Evolutionary conservation across 768 basidiomycete species (phyloP).

Genomic region (Cantharellus anzutake): DNA sequence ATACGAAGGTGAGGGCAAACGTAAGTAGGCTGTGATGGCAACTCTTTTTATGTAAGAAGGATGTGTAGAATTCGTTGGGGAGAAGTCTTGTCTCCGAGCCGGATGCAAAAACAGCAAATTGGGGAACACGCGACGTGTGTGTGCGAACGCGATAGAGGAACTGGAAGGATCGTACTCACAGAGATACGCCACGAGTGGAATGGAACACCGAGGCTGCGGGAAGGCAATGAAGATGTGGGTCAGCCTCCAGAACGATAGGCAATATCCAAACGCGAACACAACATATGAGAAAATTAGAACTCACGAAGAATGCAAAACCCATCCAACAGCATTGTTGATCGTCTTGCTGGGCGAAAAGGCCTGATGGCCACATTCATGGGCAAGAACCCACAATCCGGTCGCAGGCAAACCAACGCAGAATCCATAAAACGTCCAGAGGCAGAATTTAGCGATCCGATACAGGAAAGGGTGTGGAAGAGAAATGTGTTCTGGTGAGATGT

Average conservation of each 20-base stretch:
- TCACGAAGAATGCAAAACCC: constrained; percentile 78
- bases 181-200: constrained; percentile 94
- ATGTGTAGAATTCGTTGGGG: background rate
- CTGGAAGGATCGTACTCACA: constrained; percentile 10
- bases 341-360: constrained; percentile 84
- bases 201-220: constrained; percentile 66
- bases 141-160: background rate
- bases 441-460: constrained; percentile 40
- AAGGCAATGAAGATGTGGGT: constrained; percentile 6
- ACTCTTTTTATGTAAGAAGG: too few species aligned
- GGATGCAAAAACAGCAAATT: too few species aligned
- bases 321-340: constrained; percentile 85
- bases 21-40: background rate
- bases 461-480: constrained; percentile 20
- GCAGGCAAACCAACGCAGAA: constrained; percentile 70
- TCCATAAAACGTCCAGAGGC: constrained; percentile 63
- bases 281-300: constrained; percentile 14
- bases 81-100: background rate
- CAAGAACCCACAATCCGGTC: constrained; percentile 89
- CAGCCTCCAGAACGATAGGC: too few species aligned
- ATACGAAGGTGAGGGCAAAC: background rate
- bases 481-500: constrained; percentile 14
- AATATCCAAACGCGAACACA: background rate
- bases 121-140: too few species aligned
- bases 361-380: constrained; percentile 92